A percentile compares a stretch with the other conserved stretches of the same genome.
These are phyloP conservation scores for Abrus pulchellus DNA, from an alignment of 306 rosid species.

Conservation along the genomic window DNA sequence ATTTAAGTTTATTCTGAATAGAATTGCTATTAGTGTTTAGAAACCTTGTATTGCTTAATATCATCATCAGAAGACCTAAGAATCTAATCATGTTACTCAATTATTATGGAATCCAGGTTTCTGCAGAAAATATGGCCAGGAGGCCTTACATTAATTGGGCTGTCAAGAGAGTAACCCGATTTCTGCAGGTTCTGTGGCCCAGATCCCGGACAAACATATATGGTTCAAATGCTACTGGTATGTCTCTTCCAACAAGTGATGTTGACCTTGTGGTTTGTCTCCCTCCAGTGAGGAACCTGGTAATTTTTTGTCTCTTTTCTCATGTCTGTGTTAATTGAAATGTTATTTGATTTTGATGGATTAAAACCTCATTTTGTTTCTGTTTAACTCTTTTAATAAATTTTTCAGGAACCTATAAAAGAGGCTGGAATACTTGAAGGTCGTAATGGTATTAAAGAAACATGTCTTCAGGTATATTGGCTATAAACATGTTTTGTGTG, in stretches of 20 bases:
- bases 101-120: slow-evolving; percentile 68
- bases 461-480: slow-evolving; percentile 91
- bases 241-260: slow-evolving; percentile 97
- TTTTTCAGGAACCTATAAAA: slow-evolving; percentile 89
- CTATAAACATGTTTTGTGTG: neutral
- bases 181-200: slow-evolving; percentile 96
- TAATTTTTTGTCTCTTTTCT: slow-evolving; percentile 40
- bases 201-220: slow-evolving; percentile 91
- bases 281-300: slow-evolving; percentile 99
- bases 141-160: slow-evolving; percentile 96
- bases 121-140: slow-evolving; percentile 83
- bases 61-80: slow-evolving; percentile 15
- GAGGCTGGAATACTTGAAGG: slow-evolving; percentile 99
- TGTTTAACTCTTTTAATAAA: slow-evolving; percentile 12
- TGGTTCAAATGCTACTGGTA: slow-evolving; percentile 94
- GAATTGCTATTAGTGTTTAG: slow-evolving; percentile 35
- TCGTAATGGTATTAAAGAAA: slow-evolving; percentile 97
- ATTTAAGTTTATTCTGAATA: slow-evolving; percentile 14
- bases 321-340: slow-evolving; percentile 18
- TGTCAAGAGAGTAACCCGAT: slow-evolving; percentile 91
- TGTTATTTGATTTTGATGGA: slow-evolving; percentile 27
- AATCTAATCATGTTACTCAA: slow-evolving; percentile 41
- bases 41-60: slow-evolving; percentile 39
- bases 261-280: slow-evolving; percentile 96
- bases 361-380: slow-evolving; percentile 24